phyloP scores from a whole-genome alignment of 305 asterid species.

The Solanum hybrid region DNA sequence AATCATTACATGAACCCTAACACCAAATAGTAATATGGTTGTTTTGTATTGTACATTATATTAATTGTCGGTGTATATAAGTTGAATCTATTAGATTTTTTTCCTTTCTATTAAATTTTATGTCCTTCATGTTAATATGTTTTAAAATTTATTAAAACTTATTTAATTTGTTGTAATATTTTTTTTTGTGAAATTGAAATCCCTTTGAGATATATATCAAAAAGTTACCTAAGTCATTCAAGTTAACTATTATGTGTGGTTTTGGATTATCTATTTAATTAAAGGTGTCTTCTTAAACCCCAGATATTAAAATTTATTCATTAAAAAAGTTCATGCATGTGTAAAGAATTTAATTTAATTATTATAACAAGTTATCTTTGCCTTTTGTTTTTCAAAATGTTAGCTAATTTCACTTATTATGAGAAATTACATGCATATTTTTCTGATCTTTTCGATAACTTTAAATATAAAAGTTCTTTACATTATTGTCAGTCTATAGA shows the following conservation, averaged over 20 bases:
- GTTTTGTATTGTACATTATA: neutral
- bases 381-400: neutral
- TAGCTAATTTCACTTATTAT: neutral
- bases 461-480: neutral
- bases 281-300: neutral
- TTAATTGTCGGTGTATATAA: neutral
- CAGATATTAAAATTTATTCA: neutral
- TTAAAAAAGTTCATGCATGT: neutral
- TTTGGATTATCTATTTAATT: neutral
- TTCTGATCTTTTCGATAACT: neutral
- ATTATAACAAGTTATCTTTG: neutral
- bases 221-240: neutral
- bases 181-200: neutral
- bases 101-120: neutral
- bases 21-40: neutral
- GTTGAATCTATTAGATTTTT: neutral
- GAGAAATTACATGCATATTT: neutral
- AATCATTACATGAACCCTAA: neutral
- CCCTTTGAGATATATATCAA: neutral
- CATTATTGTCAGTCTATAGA: neutral
- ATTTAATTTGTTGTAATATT: neutral
- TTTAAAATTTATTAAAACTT: neutral
- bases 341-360: neutral
- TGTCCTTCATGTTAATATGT: neutral
- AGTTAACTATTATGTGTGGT: neutral